Evolutionary conservation across 2,329 filamentous ascomycete species (phyloP), one percentile per base, ranked within the genome.

Genomic region (Colletotrichum sp.): DNA sequence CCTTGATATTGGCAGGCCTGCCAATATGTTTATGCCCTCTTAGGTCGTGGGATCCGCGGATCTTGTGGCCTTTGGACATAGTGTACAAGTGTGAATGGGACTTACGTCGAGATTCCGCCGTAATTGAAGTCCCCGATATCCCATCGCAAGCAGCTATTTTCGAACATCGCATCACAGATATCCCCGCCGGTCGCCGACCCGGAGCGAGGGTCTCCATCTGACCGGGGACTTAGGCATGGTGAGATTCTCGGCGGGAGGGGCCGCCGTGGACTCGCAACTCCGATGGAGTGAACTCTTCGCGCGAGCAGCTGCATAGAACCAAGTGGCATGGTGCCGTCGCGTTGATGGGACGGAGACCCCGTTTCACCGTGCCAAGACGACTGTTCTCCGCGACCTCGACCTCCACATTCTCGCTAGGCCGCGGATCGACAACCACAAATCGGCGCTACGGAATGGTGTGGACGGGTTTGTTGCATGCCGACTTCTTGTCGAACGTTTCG

Each of bases 251-350:
- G 72, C 62, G 72, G 72, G 68, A 75, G 36, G 72, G 16, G 48
- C 72, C 72, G 72, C 62, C 52, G 24, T 69, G 52, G 44, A 36
- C 52, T 72, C 57, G 28, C 72, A 48, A 67, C 72, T 60, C 62
- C 62, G 62, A 72, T 12, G 32, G n/a, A 24, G 24, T 12, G 68
- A 44, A 52, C 24, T 55, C 12, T 18, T 71, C 13, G 22, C 32
- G 22, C 48, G 52, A 62, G 52, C 16, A 59, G 44, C n/a, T 24
- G 62, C 52, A 16, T 52, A 24, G n/a, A 52, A 9, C 18, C 22
- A 62, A 44, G 30, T 60, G 32, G 18, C 32, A 24, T 24, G 68
- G 48, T 59, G 66, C 22, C 44, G 39, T 22, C 26, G 60, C 13
- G 44, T 66, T 55, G 39, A 64, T 64, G 44, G 39, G 32, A 73